Evolutionary conservation across 495 filamentous ascomycete genomes (phyloP), one percentile per base, ranked within the genome.

Genomic region (Hypoxylon lienhwacheense): DNA sequence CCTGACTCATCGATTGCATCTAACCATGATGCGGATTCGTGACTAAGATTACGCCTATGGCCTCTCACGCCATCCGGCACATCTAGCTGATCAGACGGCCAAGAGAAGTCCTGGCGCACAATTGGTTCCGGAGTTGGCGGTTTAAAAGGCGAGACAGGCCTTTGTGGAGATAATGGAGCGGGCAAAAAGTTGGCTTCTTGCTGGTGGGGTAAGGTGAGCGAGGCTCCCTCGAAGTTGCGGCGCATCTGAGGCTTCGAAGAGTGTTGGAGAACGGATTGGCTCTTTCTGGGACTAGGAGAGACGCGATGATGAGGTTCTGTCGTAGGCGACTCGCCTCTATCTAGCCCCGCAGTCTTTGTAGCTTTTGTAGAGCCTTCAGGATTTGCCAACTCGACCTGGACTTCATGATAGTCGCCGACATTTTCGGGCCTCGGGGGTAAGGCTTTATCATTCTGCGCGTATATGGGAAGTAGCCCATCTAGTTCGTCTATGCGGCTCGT

Each of bases 1-100:
- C 86, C 90, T 6, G 91, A 96, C 66, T 98, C 93, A 69, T 97
- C 92, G 46, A 97, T 97, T 0, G 93, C 95, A 65, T 97, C 91
- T 6, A 98, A 72, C 93, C 93, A 98, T 4, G 91, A 96, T 16
- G 87, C 87, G 10, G 90, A 88, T 53, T 88, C 89, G 49, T 82
- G 82, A 59, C 87, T 89, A 21, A 77, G 73, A 22, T 77, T 82
- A 29, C 80, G 71, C 19, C 70, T 72, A 52, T 84, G 84, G 2
- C 71, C 73, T 19, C 45, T 66, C 21, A 47, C 46, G 12, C 47
- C 49, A n/a, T 55, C 37, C 17, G 64, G 61, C 5, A 53, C 66
- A 7, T 60, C 61, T 15, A 61, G 53, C 28, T 61, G 56, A 29
- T 63, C 64, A 14, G 71, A 67, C 20, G 72, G 60, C 60, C 73